Percentiles rank a stretch among this genome's conserved stretches.
These are phyloP conservation scores for Chalciporus pseudorubinellus DNA, from an alignment of 768 basidiomycete species.

Conservation along the genomic window DNA sequence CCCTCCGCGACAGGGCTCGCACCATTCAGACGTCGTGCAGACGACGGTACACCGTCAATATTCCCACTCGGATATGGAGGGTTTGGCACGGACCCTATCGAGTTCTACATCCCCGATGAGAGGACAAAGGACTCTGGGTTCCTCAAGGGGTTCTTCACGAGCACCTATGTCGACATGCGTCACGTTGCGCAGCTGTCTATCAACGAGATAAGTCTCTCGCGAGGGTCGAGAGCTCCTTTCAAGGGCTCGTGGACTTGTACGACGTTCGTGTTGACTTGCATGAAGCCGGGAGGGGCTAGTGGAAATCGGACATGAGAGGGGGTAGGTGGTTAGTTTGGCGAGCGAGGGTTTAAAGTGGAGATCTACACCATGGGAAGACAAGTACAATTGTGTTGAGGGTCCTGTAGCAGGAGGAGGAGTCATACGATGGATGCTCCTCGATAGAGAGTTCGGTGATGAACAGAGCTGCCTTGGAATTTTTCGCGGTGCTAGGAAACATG, in stretches of 20 bases:
- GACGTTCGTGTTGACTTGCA: constrained; percentile 22
- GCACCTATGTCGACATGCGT: constrained; percentile 17
- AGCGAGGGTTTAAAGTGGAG: too few relatives aligned
- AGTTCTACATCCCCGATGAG: constrained; percentile 5
- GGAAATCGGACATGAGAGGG: too few relatives aligned
- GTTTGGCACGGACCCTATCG: constrained; percentile 18
- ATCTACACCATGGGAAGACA: too few relatives aligned
- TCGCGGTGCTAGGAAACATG: too few relatives aligned
- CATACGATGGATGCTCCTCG: too few relatives aligned
- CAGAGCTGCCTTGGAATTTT: too few relatives aligned
- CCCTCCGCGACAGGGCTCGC: background rate
- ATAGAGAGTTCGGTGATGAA: too few relatives aligned
- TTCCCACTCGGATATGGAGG: constrained; percentile 21
- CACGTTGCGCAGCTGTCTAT: constrained; percentile 11
- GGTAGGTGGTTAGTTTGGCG: too few relatives aligned
- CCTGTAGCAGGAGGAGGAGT: too few relatives aligned
- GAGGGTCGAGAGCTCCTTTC: background rate
- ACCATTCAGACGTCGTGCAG: constrained; percentile 5
- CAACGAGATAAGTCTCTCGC: background rate
- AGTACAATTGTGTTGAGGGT: too few relatives aligned
- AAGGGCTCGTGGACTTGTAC: constrained; percentile 16
- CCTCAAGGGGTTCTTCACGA: constrained; percentile 23
- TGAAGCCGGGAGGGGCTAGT: too few relatives aligned
- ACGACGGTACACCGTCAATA: constrained; percentile 6
- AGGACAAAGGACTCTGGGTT: constrained; percentile 14